Evolutionary conservation across 345 rosid genomes (phyloP), one percentile per base, ranked within the genome.

Genomic region (Citrus medica): DNA sequence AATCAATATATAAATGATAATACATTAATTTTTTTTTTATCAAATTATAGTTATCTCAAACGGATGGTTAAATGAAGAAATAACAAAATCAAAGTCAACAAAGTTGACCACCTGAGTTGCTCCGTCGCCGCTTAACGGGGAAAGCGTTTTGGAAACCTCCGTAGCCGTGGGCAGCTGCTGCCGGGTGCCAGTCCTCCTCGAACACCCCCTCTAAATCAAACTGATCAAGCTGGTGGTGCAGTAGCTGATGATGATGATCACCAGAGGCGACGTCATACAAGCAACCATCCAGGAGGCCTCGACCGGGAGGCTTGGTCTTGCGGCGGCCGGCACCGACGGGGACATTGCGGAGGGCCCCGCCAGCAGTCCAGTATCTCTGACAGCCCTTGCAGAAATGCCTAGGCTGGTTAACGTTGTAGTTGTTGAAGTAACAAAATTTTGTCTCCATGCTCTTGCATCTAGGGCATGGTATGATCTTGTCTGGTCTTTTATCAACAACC

Each of bases 401-500:
- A n/a, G 99, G 99, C 85, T 93, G 99, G 79, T 95, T 95, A 55
- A 95, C 98, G 86, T 95, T 95, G 91, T 95, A 95, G 75, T 95
- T 95, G 74, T 95, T 95, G 86, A 95, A 95, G 85, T 95, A 95
- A 83, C 98, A 95, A 78, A 95, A 95, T 83, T 95, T 95, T 42
- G 98, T 95, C 88, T 95, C 98, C 94, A 89, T 92, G 92, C 93
- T 89, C 80, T 92, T 93, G 85, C 99, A 95, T 87, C 99, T 85
- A 14, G 98, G 99, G 80, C 99, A 95, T 3, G 98, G 87, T 55
- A 93, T 92, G 83, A 92, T 87, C 91, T 92, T 92, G 77, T 95
- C 98, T 24, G 94, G 96, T 78, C 91, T 87, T 81, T 90, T 93
- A 32, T 86, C 94, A 6, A 72, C 84, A 46, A 3, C 51, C 14